Evolutionary conservation across 1,284 basidiomycete species (phyloP).

Genomic region (Ceratobasidium sp.): DNA sequence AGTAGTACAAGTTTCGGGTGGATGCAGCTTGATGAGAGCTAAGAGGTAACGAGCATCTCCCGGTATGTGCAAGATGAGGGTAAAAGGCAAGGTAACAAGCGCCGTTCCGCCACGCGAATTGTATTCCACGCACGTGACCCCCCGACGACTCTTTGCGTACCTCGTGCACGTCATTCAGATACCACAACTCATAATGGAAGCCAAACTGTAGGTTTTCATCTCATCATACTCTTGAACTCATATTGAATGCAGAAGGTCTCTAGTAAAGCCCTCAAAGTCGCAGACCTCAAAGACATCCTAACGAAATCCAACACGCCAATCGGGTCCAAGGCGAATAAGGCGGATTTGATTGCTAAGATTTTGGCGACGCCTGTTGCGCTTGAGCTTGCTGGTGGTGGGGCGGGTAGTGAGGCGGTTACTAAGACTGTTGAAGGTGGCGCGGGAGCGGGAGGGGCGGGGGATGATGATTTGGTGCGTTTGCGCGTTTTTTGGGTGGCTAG

Average conservation of each 20-base stretch:
- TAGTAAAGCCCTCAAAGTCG: constrained; percentile 76
- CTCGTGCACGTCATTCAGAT: neutral
- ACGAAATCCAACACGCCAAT: constrained; percentile 64
- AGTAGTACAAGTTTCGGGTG: neutral
- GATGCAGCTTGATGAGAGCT: neutral
- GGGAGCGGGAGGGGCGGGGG: neutral
- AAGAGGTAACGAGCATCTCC: neutral
- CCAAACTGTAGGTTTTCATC: constrained; percentile 60
- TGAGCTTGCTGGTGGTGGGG: constrained; percentile 62
- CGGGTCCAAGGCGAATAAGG: constrained; percentile 72
- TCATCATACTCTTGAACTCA: constrained; percentile 38
- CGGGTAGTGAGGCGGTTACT: constrained; percentile 55
- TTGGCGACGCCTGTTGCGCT: constrained; percentile 66
- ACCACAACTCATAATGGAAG: constrained; percentile 62
- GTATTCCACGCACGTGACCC: neutral
- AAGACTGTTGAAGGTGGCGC: neutral
- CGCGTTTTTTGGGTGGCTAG: too few species aligned
- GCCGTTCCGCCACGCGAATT: constrained; percentile 8
- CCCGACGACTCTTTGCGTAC: neutral
- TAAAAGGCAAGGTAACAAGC: neutral
- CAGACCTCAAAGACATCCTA: constrained; percentile 75
- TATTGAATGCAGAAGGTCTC: constrained; percentile 34
- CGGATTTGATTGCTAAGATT: constrained; percentile 74
- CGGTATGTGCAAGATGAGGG: neutral
- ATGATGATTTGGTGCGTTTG: constrained; percentile 51